Conservation (phyloP, 2,329 filamentous ascomycete genomes). For the Hymenoscyphus fraxineus region DNA sequence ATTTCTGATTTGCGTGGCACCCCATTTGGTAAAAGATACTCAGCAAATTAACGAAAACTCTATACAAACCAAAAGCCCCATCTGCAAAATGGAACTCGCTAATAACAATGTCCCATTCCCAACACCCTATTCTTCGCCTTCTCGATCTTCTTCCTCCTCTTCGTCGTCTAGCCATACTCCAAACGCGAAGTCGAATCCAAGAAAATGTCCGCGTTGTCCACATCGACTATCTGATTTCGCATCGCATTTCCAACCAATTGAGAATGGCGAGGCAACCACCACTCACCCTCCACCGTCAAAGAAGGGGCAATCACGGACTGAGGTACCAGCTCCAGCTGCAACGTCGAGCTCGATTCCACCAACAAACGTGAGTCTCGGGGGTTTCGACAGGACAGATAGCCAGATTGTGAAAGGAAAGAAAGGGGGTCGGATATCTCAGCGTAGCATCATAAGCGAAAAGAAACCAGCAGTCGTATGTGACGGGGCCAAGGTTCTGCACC, state of each 20-base stretch:
- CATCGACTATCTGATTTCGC: slow-evolving; percentile 15
- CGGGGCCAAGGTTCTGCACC: too few species aligned
- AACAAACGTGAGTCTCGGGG: too few species aligned
- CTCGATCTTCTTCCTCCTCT: background rate
- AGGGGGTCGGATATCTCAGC: too few species aligned
- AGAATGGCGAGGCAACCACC: background rate
- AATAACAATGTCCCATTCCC: background rate
- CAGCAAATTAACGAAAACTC: background rate
- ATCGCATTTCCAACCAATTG: slow-evolving; percentile 2
- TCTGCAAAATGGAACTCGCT: background rate
- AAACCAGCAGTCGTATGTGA: too few species aligned
- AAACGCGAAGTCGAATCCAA: background rate
- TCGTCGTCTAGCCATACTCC: too few species aligned
- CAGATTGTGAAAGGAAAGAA: too few species aligned
- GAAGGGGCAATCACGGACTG: background rate
- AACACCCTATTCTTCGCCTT: background rate
- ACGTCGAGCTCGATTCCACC: too few species aligned
- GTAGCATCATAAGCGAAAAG: too few species aligned
- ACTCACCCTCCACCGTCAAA: background rate
- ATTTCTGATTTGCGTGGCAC: background rate
- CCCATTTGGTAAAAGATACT: background rate
- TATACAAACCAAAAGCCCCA: background rate
- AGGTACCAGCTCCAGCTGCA: too few species aligned
- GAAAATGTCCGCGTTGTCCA: background rate
- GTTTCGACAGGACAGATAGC: too few species aligned